Conservation (phyloP, 371 early-diverging fungal species). For the Blyttiomyces sp. region DNA sequence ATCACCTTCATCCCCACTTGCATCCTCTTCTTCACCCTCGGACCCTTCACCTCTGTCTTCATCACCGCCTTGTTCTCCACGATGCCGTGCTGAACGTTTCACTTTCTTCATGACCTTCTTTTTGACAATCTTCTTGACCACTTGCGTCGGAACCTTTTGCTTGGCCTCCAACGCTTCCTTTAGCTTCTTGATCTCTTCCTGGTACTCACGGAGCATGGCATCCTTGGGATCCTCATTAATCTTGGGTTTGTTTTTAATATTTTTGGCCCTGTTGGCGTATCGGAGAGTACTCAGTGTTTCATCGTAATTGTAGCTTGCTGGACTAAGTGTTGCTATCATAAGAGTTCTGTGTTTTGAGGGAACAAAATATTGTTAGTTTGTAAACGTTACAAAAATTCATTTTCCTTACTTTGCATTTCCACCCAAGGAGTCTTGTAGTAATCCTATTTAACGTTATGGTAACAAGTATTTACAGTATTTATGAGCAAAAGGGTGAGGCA, state of each 20-base stretch:
- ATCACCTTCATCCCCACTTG: too few relatives aligned
- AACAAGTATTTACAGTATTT: background rate
- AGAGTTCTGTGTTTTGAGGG: too few relatives aligned
- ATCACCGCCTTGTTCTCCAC: too few relatives aligned
- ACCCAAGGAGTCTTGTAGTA: constrained; percentile 69
- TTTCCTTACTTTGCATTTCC: too few relatives aligned
- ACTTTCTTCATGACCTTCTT: too few relatives aligned
- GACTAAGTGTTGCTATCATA: constrained; percentile 82
- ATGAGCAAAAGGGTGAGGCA: constrained; percentile 1
- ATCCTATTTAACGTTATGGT: too few relatives aligned
- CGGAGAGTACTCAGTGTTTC: constrained; percentile 82
- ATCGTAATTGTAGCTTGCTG: constrained; percentile 69
- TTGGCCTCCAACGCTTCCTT: constrained; percentile 45
- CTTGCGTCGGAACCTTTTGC: too few relatives aligned
- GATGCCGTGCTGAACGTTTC: too few relatives aligned
- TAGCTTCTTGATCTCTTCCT: constrained; percentile 57
- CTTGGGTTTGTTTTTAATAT: constrained; percentile 75
- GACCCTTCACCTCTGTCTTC: constrained; percentile 25
- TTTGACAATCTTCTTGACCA: too few relatives aligned
- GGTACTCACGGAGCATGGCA: constrained; percentile 60
- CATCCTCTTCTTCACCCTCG: constrained; percentile 19
- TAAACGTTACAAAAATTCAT: too few relatives aligned
- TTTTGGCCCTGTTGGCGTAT: constrained; percentile 88
- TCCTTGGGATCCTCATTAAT: constrained; percentile 56
- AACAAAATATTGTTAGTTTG: too few relatives aligned